These are phyloP conservation scores for Cyberlindnera sargentensis DNA, from an alignment of 805 yeast genomes.

Conservation along the genomic window DNA sequence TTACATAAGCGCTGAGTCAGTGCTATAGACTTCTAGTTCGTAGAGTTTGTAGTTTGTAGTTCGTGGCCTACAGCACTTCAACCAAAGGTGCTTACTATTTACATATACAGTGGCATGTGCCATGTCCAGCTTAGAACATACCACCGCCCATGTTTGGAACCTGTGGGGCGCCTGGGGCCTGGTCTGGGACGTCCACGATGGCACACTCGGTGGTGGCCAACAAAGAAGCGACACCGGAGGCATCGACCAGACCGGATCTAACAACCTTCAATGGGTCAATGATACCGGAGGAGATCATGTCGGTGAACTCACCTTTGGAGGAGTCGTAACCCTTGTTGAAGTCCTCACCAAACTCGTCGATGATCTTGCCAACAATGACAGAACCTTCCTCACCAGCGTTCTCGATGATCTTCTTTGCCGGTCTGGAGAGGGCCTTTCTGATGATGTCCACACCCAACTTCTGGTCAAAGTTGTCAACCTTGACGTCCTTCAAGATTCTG, in stretches of 20 bases:
- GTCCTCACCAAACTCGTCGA: conserved; percentile 44
- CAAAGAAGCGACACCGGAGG: conserved; percentile 95
- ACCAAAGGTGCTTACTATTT: too few species aligned
- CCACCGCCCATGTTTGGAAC: conserved; percentile 62
- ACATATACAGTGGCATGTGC: too few species aligned
- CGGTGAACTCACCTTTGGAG: conserved; percentile 87
- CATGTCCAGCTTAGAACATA: conserved; percentile 19
- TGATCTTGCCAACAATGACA: conserved; percentile 88
- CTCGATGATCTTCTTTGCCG: conserved; percentile 94
- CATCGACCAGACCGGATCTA: conserved; percentile 92
- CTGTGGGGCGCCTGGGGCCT: conserved; percentile 47
- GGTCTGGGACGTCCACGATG: conserved; percentile 92
- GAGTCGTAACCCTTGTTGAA: conserved; percentile 93
- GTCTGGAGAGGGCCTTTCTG: conserved; percentile 90
- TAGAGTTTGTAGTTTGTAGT: not conserved
- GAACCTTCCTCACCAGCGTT: conserved; percentile 99
- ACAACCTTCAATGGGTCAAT: conserved; percentile 99
- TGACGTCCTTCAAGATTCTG: conserved; percentile 57
- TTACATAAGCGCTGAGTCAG: too few species aligned
- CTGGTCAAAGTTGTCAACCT: conserved; percentile 79
- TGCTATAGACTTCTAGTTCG: too few species aligned
- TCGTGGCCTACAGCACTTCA: too few species aligned
- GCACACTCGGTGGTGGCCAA: conserved; percentile 99
- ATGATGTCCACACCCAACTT: conserved; percentile 95
- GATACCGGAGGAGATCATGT: conserved; percentile 95